Percentiles rank a stretch among this genome's conserved stretches.
These are phyloP conservation scores for Chenopodium berlandieri DNA, from an alignment of 148 eudicot species.

Conservation along the genomic window DNA sequence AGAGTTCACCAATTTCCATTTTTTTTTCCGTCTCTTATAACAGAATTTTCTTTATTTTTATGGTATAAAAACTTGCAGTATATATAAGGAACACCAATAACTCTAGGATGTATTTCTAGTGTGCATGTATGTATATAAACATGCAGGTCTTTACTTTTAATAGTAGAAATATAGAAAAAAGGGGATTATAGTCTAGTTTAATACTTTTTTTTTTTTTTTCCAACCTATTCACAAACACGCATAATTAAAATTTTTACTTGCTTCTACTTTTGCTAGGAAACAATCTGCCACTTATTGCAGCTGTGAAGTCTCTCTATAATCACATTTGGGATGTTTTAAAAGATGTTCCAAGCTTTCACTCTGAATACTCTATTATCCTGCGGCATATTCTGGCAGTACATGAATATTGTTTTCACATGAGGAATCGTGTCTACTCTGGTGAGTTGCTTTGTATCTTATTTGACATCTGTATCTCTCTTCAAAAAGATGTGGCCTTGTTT, in stretches of 20 bases:
- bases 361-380: conserved; percentile 77
- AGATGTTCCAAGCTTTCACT: conserved; percentile 82
- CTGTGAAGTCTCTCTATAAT: conserved; percentile 68
- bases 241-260: background rate
- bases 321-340: conserved; percentile 77
- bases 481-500: background rate
- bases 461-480: background rate
- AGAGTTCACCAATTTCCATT: background rate
- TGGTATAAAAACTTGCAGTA: background rate
- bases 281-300: conserved; percentile 55
- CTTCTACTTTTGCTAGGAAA: conserved; percentile 41
- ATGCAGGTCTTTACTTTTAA: background rate
- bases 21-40: too few relatives aligned
- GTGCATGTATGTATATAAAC: background rate
- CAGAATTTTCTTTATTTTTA: background rate
- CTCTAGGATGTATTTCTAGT: background rate
- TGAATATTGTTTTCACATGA: conserved; percentile 74
- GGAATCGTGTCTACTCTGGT: conserved; percentile 77
- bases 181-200: background rate
- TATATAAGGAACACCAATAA: background rate
- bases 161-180: background rate
- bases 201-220: background rate
- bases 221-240: background rate
- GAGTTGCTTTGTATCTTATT: conserved; percentile 30
- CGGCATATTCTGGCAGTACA: conserved; percentile 63